These are phyloP conservation scores for Arctium minus DNA, from an alignment of 129 eudicot genomes.

Conservation along the genomic window DNA sequence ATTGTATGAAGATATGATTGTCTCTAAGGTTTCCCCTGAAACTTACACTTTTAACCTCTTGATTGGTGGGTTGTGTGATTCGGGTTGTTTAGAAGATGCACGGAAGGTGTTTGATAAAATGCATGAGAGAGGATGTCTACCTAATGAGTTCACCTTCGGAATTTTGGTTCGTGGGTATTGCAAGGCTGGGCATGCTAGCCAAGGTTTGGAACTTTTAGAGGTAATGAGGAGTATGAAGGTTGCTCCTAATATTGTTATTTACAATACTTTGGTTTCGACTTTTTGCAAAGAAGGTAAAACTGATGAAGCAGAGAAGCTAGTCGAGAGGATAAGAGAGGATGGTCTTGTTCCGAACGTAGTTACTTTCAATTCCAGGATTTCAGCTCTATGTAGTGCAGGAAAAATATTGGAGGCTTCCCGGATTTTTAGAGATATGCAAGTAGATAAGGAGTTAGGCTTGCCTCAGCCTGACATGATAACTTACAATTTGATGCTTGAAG, in stretches of 20 bases:
- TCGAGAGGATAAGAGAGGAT: conserved; percentile 71
- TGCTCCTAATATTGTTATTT: conserved; percentile 53
- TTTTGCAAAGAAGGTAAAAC: conserved; percentile 72
- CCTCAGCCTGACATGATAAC: conserved; percentile 74
- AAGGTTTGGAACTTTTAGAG: conserved; percentile 65
- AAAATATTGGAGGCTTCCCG: conserved; percentile 79
- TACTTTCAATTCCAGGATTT: conserved; percentile 85
- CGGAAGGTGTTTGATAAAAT: conserved; percentile 80
- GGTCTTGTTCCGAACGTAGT: conserved; percentile 69
- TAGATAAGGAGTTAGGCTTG: conserved; percentile 60
- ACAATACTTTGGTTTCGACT: conserved; percentile 66
- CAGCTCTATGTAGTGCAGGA: conserved; percentile 68
- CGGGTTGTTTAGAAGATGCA: conserved; percentile 77
- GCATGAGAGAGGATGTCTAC: conserved; percentile 74
- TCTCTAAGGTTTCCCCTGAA: conserved; percentile 51
- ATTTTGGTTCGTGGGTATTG: conserved; percentile 86
- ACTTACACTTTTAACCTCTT: conserved; percentile 75
- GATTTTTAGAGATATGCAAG: conserved; percentile 92
- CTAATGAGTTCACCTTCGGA: conserved; percentile 81
- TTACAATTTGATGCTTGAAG: conserved; percentile 67
- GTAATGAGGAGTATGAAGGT: conserved; percentile 50
- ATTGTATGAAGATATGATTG: conserved; percentile 67
- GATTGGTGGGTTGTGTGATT: conserved; percentile 64
- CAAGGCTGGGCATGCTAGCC: conserved; percentile 32
- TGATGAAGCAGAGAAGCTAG: conserved; percentile 78